Percentiles rank a stretch among this genome's conserved stretches.
phyloP scores from a whole-genome alignment of 768 basidiomycete genomes.

The Dioszegia crocea region DNA sequence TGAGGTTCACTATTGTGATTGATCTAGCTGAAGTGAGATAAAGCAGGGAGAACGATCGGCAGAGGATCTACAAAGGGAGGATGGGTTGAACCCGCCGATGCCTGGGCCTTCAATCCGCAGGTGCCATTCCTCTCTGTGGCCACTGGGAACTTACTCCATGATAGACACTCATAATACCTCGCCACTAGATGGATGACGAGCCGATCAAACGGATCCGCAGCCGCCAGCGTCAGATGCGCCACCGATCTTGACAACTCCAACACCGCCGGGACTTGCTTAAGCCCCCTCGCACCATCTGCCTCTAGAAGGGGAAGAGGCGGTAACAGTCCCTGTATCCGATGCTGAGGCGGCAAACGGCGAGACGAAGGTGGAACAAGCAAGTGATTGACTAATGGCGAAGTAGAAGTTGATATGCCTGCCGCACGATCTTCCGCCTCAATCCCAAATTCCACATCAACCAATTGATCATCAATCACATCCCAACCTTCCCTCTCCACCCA shows the following conservation, averaged over 20 bases:
- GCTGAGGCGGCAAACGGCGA: slow-evolving; percentile 25
- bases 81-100: too few relatives aligned
- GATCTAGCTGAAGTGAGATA: too few relatives aligned
- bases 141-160: slow-evolving; percentile 45
- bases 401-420: neutral
- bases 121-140: too few relatives aligned
- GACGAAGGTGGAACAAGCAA: neutral
- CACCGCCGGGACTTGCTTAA: slow-evolving; percentile 25
- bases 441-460: slow-evolving; percentile 6
- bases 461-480: slow-evolving; percentile 19
- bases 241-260: slow-evolving; percentile 42
- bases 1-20: too few relatives aligned
- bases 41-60: too few relatives aligned
- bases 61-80: too few relatives aligned
- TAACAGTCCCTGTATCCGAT: slow-evolving; percentile 17
- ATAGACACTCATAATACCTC: slow-evolving; percentile 44
- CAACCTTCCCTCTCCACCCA: slow-evolving; percentile 1
- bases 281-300: neutral
- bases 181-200: slow-evolving; percentile 43
- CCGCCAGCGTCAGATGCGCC: slow-evolving; percentile 44
- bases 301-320: slow-evolving; percentile 12
- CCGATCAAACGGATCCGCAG: slow-evolving; percentile 44
- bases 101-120: too few relatives aligned
- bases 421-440: neutral
- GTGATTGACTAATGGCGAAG: neutral